Base-by-base conservation (phyloP, 495 filamentous ascomycete genomes). In the Aspergillus baeticus region DNA sequence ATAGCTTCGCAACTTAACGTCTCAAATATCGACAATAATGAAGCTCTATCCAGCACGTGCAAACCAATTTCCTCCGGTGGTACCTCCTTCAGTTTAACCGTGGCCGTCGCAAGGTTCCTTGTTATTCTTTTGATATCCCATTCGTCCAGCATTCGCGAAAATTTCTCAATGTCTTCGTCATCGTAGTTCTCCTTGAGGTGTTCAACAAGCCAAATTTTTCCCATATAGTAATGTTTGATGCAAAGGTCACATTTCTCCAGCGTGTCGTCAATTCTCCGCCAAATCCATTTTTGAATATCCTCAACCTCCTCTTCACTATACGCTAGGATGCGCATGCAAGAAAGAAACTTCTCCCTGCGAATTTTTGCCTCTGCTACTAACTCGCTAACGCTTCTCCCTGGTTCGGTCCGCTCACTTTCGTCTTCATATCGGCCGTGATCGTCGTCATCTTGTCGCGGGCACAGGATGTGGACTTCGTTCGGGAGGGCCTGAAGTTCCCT, bases 161-260 rank as follows among this genome's bases (percentile, higher is more conserved):
- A 80, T 13, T 72, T 68, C 17, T 72, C 70, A 18, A 88, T 84
- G 29, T 83, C 80, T 21, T 87, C 84, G 23, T 87, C 84, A 15
- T 87, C 79, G 60, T 84, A 87, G 51, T 79, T 71, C 76, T 80
- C 75, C 63, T 80, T 76, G 15, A 93, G 73, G 21, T 80, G 72
- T 38, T 85, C 79, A 56, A 87, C 73, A 57, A 89, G 78, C 60
- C 74, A 77, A 55, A 80, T 78, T 64, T 87, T 86, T 17, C 81
- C 81, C 43, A 82, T 86, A 71, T 97, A 90, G 73, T 92, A 97
- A 37, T 85, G 82, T 35, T 83, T 82, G 54, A 91, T 85, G 67
- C 92, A 97, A 37, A 83, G 75, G 60, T 95, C 87, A 71, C 92
- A 97, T 34, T 73, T 81, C 23, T 73, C 81, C 35, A 97, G 74